Conservation (phyloP, 1,284 basidiomycete species). For the Malassezia brasiliensis region DNA sequence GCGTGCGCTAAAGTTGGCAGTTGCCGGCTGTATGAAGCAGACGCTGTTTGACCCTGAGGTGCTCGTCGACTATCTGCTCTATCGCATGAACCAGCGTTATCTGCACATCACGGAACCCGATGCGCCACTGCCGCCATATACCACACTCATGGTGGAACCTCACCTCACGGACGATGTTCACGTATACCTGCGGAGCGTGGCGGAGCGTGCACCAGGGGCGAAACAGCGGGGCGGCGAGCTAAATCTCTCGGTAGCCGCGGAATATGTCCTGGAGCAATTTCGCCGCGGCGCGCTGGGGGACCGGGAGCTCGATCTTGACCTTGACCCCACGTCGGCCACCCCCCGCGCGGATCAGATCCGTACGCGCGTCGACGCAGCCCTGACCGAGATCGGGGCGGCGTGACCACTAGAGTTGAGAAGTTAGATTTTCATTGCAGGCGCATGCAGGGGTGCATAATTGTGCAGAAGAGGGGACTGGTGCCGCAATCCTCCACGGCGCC, state of each 20-base stretch:
- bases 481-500: no score
- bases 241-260: slow-evolving; percentile 33
- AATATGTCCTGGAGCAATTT: slow-evolving; percentile 38
- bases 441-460: no score
- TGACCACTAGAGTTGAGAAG: no score
- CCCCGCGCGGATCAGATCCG: neutral
- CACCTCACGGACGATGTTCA: slow-evolving; percentile 30
- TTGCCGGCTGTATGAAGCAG: slow-evolving; percentile 83
- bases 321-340: neutral
- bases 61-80: slow-evolving; percentile 78
- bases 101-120: neutral
- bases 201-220: slow-evolving; percentile 35
- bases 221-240: slow-evolving; percentile 27
- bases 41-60: slow-evolving; percentile 75
- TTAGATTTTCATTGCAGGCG: no score
- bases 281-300: slow-evolving; percentile 31
- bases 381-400: no score
- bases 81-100: slow-evolving; percentile 67
- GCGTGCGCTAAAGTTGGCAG: slow-evolving; percentile 78
- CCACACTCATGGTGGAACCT: slow-evolving; percentile 5
- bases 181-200: slow-evolving; percentile 24
- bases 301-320: slow-evolving; percentile 34
- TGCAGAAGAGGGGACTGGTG: no score
- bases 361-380: neutral
- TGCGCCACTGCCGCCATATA: slow-evolving; percentile 14